Base-by-base conservation (phyloP, 495 filamentous ascomycete genomes). In the Chaetomium cochliodes region DNA sequence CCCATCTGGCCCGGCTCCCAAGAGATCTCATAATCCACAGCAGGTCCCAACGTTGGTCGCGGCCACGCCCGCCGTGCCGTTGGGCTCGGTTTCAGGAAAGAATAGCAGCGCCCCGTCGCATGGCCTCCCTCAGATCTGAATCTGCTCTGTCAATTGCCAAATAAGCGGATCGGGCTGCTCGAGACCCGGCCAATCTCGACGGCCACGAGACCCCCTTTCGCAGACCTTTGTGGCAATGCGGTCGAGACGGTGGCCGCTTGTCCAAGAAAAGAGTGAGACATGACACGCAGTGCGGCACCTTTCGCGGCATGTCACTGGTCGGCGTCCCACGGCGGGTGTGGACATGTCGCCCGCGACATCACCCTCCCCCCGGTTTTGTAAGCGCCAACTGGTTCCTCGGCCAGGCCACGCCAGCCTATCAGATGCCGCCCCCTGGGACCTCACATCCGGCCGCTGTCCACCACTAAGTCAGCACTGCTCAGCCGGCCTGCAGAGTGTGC, bases 371-470 rank as follows among this genome's bases (percentile, higher is more conserved):
- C 76, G 63, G 74, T 77, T 72, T 72, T 69, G 68, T 79, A 83
- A 80, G 80, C 80, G 80, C 80, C 80, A 77, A 81, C 76, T 81
- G 80, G 80, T 70, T 72, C 72, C 72, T 67, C 72, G 68, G 69
- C 69, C 65, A 67, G 63, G 60, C 66, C 73, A 55, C 65, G 67
- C 65, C 75, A 74, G 74, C 80, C 79, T 80, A 83, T 83, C 80
- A 82, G 68, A 64, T 69, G 66, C 61, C 61, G 62, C 60, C 67
- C 65, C 72, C 62, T 72, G 70, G 66, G 74, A 72, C 72, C 65
- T 71, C 70, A 73, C 69, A 68, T 71, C 64, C 55, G 71, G 59
- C 65, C 63, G 65, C 68, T 63, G 60, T 28, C 55, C 70, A 67
- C 71, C 67, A 68, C 60, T 55, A 57, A 56, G 63, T 68, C 65